Conservation (phyloP, 2,329 filamentous ascomycete species). For the Pseudogymnoascus sp. region DNA sequence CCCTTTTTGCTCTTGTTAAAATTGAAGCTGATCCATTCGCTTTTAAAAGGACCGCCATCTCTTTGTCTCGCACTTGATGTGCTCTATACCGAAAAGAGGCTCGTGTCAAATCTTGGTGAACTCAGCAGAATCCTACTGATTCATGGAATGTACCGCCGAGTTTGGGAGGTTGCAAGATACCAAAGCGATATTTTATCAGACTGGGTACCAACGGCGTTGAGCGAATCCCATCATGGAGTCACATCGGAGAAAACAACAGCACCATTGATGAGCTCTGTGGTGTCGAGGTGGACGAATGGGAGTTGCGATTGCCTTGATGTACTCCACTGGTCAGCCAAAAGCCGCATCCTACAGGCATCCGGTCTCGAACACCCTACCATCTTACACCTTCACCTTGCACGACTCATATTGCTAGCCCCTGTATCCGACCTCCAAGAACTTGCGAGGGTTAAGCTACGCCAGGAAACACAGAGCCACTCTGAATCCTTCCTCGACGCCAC, state of each 20-base stretch:
- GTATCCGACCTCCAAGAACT: slow-evolving; percentile 11
- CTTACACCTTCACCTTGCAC: slow-evolving; percentile 46
- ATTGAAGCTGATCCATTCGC: neutral
- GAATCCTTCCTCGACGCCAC: slow-evolving; percentile 27
- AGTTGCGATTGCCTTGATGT: slow-evolving; percentile 44
- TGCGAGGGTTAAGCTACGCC: slow-evolving; percentile 18
- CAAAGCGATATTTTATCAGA: slow-evolving; percentile 15
- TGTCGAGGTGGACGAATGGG: slow-evolving; percentile 36
- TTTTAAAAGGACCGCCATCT: slow-evolving; percentile 6
- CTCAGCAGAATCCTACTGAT: slow-evolving; percentile 39
- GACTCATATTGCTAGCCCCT: slow-evolving; percentile 40
- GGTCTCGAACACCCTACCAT: slow-evolving; percentile 48
- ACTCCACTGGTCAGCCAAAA: slow-evolving; percentile 51
- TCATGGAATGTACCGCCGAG: slow-evolving; percentile 39
- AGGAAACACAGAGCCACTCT: slow-evolving; percentile 38
- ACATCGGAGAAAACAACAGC: neutral
- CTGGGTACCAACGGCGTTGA: slow-evolving; percentile 18
- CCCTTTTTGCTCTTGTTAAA: neutral
- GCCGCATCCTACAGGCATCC: slow-evolving; percentile 38
- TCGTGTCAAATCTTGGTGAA: slow-evolving; percentile 36
- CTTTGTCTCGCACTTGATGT: slow-evolving; percentile 27
- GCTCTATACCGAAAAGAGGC: slow-evolving; percentile 39
- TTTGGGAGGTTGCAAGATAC: slow-evolving; percentile 35
- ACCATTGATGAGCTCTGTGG: slow-evolving; percentile 21
- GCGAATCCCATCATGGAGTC: slow-evolving; percentile 4